Evolutionary conservation across 208 protist genomes (phyloP).

Genomic region (Leishmania gerbilli): DNA sequence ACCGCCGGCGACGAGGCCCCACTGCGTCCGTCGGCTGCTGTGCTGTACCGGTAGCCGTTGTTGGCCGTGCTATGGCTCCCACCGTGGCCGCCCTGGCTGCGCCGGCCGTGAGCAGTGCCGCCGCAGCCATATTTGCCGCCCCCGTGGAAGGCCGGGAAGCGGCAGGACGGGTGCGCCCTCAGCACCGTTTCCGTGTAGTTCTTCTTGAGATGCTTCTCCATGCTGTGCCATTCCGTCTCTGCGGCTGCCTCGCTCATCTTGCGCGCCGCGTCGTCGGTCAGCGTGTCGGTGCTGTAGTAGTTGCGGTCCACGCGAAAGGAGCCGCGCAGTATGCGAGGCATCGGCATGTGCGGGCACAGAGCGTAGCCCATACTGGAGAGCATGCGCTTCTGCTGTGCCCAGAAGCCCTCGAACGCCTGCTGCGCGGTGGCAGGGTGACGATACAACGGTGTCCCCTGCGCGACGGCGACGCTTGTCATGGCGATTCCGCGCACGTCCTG

Average conservation of each 20-base stretch:
- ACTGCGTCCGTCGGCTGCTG: neutral
- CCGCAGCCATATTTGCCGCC: neutral
- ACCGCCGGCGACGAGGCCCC: neutral
- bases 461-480: conserved; percentile 48
- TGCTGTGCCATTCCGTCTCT: conserved; percentile 66
- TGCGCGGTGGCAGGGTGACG: conserved; percentile 35
- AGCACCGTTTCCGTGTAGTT: conserved; percentile 25
- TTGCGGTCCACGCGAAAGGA: conserved; percentile 62
- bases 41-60: neutral
- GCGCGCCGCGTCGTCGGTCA: conserved; percentile 39
- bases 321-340: conserved; percentile 54
- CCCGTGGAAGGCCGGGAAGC: conserved; percentile 22
- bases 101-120: neutral
- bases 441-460: conserved; percentile 62
- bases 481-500: conserved; percentile 61
- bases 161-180: conserved; percentile 9
- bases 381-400: conserved; percentile 49
- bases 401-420: conserved; percentile 54
- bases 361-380: conserved; percentile 49
- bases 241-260: conserved; percentile 41
- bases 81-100: neutral
- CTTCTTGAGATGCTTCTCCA: conserved; percentile 54
- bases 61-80: neutral
- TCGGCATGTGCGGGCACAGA: conserved; percentile 73
- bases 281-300: conserved; percentile 53